These are phyloP conservation scores for Ophiognomonia clavigignenti-juglandacearum DNA, from an alignment of 2,329 filamentous ascomycete genomes.

Conservation along the genomic window DNA sequence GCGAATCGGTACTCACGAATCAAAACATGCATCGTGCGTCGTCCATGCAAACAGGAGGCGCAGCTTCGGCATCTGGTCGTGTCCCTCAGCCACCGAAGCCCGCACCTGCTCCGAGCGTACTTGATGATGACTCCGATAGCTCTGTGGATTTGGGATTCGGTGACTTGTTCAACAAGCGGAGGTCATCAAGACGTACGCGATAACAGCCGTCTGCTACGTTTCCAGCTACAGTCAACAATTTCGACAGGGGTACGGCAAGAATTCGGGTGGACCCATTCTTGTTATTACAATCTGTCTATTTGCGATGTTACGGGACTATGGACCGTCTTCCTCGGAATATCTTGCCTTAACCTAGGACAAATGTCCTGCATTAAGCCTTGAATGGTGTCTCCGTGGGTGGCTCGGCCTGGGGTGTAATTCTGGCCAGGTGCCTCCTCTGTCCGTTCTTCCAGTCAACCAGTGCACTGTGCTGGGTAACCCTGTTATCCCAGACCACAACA, in stretches of 20 bases:
- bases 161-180: slow-evolving; percentile 5
- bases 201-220: background rate
- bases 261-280: background rate
- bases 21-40: background rate
- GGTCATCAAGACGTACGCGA: background rate
- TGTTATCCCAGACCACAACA: slow-evolving; percentile 84
- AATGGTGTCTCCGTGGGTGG: slow-evolving; percentile 67
- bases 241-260: background rate
- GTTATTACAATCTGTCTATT: background rate
- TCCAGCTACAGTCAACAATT: background rate
- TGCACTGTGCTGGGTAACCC: slow-evolving; percentile 73
- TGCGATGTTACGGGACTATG: no score
- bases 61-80: background rate
- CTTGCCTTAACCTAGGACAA: no score
- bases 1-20: no score
- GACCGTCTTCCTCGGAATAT: no score
- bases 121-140: slow-evolving; percentile 6
- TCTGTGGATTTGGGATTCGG: slow-evolving; percentile 10
- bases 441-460: slow-evolving; percentile 78
- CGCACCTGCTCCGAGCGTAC: background rate
- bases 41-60: background rate
- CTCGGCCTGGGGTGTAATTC: slow-evolving; percentile 81
- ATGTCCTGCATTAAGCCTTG: slow-evolving; percentile 19
- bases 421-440: slow-evolving; percentile 71
- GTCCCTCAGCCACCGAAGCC: background rate